Evolutionary conservation across 495 filamentous ascomycete species (phyloP).

Genomic region (Hypoxylon fuscum): DNA sequence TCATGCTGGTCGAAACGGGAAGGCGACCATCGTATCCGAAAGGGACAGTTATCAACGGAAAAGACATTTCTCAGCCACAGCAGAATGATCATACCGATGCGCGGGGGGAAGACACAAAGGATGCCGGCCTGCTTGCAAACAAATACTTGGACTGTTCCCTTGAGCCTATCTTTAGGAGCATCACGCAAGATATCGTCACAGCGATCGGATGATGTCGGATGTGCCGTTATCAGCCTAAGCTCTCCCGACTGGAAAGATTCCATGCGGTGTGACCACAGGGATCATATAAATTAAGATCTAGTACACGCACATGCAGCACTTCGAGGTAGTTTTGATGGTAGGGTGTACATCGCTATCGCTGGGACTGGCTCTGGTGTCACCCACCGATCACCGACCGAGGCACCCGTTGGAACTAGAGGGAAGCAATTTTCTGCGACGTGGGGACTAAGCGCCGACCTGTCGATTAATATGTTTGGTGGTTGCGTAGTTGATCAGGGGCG

Average conservation of each 20-base stretch:
- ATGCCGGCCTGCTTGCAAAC: constrained; percentile 70
- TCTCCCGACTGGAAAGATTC: constrained; percentile 20
- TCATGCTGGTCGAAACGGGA: constrained; percentile 63
- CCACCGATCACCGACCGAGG: constrained; percentile 15
- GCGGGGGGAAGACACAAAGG: constrained; percentile 49
- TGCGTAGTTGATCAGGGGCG: constrained; percentile 15
- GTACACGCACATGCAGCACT: constrained; percentile 15
- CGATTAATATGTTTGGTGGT: constrained; percentile 24
- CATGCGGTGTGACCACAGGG: constrained; percentile 30
- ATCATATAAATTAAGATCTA: constrained; percentile 31
- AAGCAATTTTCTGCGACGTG: constrained; percentile 31
- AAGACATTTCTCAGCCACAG: constrained; percentile 50
- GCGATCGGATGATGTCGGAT: constrained; percentile 50
- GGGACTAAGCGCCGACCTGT: constrained; percentile 26
- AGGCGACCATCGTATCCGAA: constrained; percentile 59
- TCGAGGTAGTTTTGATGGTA: constrained; percentile 9
- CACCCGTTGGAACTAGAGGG: constrained; percentile 21
- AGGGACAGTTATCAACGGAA: constrained; percentile 57
- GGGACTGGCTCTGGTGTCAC: background rate
- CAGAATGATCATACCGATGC: constrained; percentile 28
- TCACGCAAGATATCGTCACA: constrained; percentile 65
- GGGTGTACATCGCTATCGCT: background rate
- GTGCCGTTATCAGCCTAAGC: constrained; percentile 43
- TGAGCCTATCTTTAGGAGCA: constrained; percentile 73
- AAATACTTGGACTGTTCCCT: constrained; percentile 84